Conservation (phyloP, 176 grass and related monocot genomes). For the Chrysopogon serrulatus region DNA sequence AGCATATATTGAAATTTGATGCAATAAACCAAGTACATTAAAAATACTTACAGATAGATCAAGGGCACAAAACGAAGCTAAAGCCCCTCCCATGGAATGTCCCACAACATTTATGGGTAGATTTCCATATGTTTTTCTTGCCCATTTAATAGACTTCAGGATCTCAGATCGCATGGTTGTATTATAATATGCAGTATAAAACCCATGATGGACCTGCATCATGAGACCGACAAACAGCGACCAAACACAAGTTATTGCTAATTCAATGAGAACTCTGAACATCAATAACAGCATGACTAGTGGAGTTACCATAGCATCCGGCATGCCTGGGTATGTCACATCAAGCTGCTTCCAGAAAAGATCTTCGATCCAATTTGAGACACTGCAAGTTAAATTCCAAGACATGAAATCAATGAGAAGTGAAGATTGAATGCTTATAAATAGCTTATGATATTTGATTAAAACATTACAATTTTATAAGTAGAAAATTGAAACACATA, state of each 20-base stretch:
- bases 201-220: constrained; percentile 80
- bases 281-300: neutral
- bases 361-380: constrained; percentile 92
- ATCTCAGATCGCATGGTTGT: constrained; percentile 61
- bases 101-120: constrained; percentile 72
- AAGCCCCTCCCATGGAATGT: constrained; percentile 94
- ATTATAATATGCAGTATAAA: constrained; percentile 88
- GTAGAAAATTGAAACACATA: neutral
- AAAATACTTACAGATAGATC: constrained; percentile 70
- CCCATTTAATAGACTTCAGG: constrained; percentile 51
- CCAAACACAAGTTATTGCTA: constrained; percentile 7
- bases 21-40: neutral
- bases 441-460: neutral
- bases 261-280: neutral
- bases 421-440: neutral
- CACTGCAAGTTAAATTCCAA: constrained; percentile 38
- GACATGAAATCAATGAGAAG: neutral
- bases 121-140: constrained; percentile 53
- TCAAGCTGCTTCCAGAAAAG: constrained; percentile 95
- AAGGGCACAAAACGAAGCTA: constrained; percentile 89
- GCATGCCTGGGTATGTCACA: constrained; percentile 93
- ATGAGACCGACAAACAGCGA: constrained; percentile 15
- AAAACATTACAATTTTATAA: neutral
- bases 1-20: neutral
- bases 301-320: constrained; percentile 66